Evolutionary conservation across 2,329 filamentous ascomycete genomes (phyloP), one percentile per base, ranked within the genome.

Genomic region (Chaetomiaceae sp.): DNA sequence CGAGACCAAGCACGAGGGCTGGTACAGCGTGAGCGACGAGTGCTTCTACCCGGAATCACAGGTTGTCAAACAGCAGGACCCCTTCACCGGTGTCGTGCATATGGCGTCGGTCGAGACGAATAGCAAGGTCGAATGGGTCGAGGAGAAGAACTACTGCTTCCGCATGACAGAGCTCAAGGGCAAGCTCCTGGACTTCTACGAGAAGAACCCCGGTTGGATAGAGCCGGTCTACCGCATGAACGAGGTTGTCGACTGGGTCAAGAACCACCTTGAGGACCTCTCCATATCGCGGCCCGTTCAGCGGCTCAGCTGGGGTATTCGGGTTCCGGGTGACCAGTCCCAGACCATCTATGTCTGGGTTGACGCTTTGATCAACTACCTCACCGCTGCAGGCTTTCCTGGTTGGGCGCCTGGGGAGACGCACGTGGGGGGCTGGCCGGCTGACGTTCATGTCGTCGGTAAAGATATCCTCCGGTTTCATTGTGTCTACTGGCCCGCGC

Each of bases 281-380:
- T 96, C 90, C 3, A 81, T 96, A 44, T 97, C 92, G 2, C 79
- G 95, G 23, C 93, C 93, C 0, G 74, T 78, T 3, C 81, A 85
- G 48, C 80, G 93, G 42, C 70, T 97, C 35, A 79, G 74, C 20
- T 99, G 93, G 93, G 93, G 93, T 3, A 87, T 99, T 50, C 83
- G 77, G 6, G 93, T 96, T 21, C 93, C 93, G 0, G 85, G 84
- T 47, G 93, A 99, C 62, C 73, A 79, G 0, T 81, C 74, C 16
- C 93, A 97, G 68, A 97, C 91, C 3, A 92, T 99, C 51, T 99
- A 99, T 63, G 95, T 99, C 27, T 99, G 93, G 93, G 79, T 99
- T 0, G 95, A 99, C 69, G 93, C 93, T 1, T 79, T 99, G 25
- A 78, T 97, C 62, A 99, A 96, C 68, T 99, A 99, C 66, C 71